phyloP scores from a whole-genome alignment of 2,329 filamentous ascomycete species.

The Magnaporthiopsis incrustans region DNA sequence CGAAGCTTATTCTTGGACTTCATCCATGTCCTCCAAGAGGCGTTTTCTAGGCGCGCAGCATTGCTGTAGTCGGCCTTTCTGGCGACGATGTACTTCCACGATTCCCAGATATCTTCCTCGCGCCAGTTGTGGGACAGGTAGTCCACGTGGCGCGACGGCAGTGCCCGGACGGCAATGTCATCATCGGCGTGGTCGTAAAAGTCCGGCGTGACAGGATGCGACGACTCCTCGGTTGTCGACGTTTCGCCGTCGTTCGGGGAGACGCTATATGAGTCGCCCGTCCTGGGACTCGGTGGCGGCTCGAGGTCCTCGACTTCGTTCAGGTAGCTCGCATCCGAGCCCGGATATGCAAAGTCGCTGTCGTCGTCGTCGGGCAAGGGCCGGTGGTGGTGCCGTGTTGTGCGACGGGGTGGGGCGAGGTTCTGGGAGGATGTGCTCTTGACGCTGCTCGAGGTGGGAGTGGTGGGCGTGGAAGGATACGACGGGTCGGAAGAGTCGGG shows the following conservation, averaged over 20 bases:
- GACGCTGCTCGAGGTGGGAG: constrained; percentile 36
- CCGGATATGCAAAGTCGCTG: background rate
- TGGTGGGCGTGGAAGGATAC: constrained; percentile 58
- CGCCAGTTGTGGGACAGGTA: constrained; percentile 90
- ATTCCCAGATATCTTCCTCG: constrained; percentile 95
- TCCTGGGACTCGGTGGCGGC: constrained; percentile 41
- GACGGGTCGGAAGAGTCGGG: constrained; percentile 47
- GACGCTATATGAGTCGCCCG: constrained; percentile 42
- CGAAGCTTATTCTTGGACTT: constrained; percentile 82
- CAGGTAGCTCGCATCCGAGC: constrained; percentile 19
- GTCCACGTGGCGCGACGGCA: constrained; percentile 85
- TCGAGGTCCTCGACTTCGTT: constrained; percentile 40
- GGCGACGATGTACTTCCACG: constrained; percentile 87
- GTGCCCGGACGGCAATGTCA: constrained; percentile 65
- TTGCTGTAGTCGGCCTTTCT: constrained; percentile 74
- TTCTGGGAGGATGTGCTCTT: constrained; percentile 34
- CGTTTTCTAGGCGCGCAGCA: constrained; percentile 79
- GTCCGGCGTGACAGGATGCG: constrained; percentile 50
- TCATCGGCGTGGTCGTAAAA: constrained; percentile 60
- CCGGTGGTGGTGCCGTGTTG: background rate
- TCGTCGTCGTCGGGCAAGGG: background rate
- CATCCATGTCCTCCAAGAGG: constrained; percentile 94
- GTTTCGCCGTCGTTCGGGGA: constrained; percentile 46
- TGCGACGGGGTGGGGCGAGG: constrained; percentile 15
- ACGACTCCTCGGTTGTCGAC: constrained; percentile 34